These are phyloP conservation scores for Sanghuangporus weigelae DNA, from an alignment of 1,284 basidiomycete species.

Conservation along the genomic window DNA sequence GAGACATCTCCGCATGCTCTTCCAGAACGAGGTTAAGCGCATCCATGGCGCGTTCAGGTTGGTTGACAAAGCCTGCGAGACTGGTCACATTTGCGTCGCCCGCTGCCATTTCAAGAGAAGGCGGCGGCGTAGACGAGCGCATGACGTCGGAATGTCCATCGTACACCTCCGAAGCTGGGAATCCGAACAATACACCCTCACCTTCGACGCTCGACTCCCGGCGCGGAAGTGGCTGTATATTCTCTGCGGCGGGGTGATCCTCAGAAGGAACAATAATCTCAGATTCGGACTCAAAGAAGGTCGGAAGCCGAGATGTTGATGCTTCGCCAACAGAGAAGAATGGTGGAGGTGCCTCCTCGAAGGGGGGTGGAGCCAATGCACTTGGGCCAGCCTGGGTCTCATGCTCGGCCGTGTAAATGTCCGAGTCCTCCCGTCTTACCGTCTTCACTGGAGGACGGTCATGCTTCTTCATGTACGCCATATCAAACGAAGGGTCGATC, in stretches of 20 bases:
- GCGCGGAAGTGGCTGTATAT: conserved; percentile 27
- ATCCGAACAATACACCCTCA: conserved; percentile 71
- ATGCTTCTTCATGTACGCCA: conserved; percentile 79
- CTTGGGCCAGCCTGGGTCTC: conserved; percentile 71
- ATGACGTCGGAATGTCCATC: conserved; percentile 70
- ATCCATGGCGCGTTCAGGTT: conserved; percentile 49
- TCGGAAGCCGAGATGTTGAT: conserved; percentile 59
- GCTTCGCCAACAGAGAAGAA: conserved; percentile 61
- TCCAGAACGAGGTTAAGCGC: conserved; percentile 54
- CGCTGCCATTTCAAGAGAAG: conserved; percentile 63
- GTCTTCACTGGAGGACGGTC: conserved; percentile 70
- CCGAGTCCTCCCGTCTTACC: conserved; percentile 58
- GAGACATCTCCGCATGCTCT: conserved; percentile 33
- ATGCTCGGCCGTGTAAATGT: conserved; percentile 55
- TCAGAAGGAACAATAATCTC: conserved; percentile 58
- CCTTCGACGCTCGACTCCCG: conserved; percentile 44
- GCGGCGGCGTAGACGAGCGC: conserved; percentile 54
- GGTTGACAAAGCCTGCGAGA: conserved; percentile 48
- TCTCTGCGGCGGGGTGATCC: conserved; percentile 31
- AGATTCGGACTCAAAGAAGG: conserved; percentile 72
- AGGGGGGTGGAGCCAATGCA: conserved; percentile 68
- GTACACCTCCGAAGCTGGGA: conserved; percentile 61
- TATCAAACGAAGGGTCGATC: conserved; percentile 60
- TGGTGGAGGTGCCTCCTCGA: conserved; percentile 71
- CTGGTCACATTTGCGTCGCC: conserved; percentile 62